Conservation (phyloP, 192 early-diverging fungal species). For the Coemansia sp. region DNA sequence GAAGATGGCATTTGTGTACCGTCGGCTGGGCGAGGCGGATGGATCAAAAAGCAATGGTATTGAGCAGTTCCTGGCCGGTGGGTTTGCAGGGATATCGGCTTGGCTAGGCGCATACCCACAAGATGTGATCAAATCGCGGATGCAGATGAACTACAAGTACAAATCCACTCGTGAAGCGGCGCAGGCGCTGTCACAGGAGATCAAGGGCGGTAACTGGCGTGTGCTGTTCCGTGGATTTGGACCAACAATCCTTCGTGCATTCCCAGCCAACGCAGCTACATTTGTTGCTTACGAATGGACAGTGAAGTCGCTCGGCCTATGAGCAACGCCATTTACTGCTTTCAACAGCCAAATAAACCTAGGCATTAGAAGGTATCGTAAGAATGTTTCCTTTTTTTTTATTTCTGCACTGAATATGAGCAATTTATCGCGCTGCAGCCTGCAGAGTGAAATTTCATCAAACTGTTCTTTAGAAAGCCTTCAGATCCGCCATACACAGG, state of each 20-base stretch:
- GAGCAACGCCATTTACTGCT: background rate
- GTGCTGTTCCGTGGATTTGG: slow-evolving; percentile 54
- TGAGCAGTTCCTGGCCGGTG: slow-evolving; percentile 74
- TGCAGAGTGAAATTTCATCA: background rate
- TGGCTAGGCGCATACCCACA: slow-evolving; percentile 84
- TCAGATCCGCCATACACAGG: slow-evolving; percentile 34
- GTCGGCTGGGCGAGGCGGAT: slow-evolving; percentile 50
- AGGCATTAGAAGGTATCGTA: background rate
- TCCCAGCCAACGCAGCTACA: slow-evolving; percentile 81
- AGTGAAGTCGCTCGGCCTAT: background rate
- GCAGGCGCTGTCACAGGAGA: slow-evolving; percentile 57
- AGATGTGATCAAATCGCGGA: slow-evolving; percentile 74
- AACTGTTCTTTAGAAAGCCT: slow-evolving; percentile 32
- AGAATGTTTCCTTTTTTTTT: background rate
- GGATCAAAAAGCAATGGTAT: slow-evolving; percentile 51
- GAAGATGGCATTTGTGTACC: slow-evolving; percentile 67
- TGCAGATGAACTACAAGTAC: slow-evolving; percentile 58
- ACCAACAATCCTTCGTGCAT: slow-evolving; percentile 52
- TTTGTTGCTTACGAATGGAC: slow-evolving; percentile 75
- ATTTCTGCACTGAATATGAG: background rate
- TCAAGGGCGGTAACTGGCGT: slow-evolving; percentile 34
- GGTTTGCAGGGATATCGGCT: slow-evolving; percentile 74
- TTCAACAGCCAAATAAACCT: background rate
- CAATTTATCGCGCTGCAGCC: background rate
- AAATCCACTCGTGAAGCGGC: slow-evolving; percentile 52